These are phyloP conservation scores for Xerocomus brunneocitrinus DNA, from an alignment of 768 basidiomycete species.

Conservation along the genomic window DNA sequence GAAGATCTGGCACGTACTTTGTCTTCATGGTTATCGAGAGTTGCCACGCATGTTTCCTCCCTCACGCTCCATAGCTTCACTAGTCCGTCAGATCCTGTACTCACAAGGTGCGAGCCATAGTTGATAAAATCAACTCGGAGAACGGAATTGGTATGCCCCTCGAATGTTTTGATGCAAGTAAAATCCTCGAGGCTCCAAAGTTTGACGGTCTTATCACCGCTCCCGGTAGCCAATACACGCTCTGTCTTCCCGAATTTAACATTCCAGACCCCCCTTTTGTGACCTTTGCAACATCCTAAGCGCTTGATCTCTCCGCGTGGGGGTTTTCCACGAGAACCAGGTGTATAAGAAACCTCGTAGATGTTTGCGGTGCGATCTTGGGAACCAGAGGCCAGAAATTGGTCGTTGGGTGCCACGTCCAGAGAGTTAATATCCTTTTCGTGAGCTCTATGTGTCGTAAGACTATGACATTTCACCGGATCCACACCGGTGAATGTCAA, in stretches of 20 bases:
- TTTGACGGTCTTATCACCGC: constrained; percentile 92
- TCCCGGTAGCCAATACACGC: constrained; percentile 84
- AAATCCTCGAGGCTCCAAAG: constrained; percentile 94
- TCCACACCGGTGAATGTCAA: constrained; percentile 26
- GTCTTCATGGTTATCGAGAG: constrained; percentile 96
- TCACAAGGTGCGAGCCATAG: constrained; percentile 79
- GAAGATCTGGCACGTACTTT: constrained; percentile 53
- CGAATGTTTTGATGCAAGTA: constrained; percentile 92
- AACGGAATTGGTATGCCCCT: constrained; percentile 97
- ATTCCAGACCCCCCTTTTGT: constrained; percentile 95
- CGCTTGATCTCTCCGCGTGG: constrained; percentile 68
- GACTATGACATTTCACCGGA: constrained; percentile 57
- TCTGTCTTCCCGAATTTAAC: constrained; percentile 85
- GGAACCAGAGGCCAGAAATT: constrained; percentile 85
- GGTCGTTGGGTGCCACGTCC: constrained; percentile 88
- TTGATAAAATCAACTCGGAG: constrained; percentile 89
- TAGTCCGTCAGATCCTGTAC: constrained; percentile 88
- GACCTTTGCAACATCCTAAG: constrained; percentile 88
- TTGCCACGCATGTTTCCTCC: constrained; percentile 82
- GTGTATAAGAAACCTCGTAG: constrained; percentile 65
- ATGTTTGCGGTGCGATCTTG: constrained; percentile 95
- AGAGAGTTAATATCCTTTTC: constrained; percentile 99
- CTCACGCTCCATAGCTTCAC: constrained; percentile 94
- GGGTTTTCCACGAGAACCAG: constrained; percentile 36
- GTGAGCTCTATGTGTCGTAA: constrained; percentile 86